Base-by-base conservation (phyloP, 1,139 yeast genomes). In the Candida sp. region DNA sequence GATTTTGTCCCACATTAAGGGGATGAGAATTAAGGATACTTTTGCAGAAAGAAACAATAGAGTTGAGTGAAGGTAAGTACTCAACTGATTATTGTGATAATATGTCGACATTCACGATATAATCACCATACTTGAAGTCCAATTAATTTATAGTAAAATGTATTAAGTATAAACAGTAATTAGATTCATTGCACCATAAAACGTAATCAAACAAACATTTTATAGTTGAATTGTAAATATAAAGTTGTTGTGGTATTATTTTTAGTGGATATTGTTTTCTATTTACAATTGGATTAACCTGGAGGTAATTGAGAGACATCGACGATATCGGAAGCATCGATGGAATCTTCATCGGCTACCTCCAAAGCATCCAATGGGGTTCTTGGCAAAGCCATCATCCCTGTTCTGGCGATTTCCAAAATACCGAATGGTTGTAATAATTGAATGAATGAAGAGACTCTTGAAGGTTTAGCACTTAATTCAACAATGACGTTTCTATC, bases 371-470 rank as follows among this genome's bases (percentile, higher is more conserved):
- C 84, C 57, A 89, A 72, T 40, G 97, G 97, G 41, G 98, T 89
- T 77, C 98, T 84, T 60, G 98, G 96, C 59, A 93, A 77, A 7
- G 98, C 99, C 90, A 93, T 89, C 96, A 91, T 89, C 69, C 99
- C 99, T 22, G 96, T 86, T 70, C 99, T 82, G 40, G 98, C 97
- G 56, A 93, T 86, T 70, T 93, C 99, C 63, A 93, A 77, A 47
- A 93, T 84, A 57, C 99, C 99, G 62, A 93, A 93, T 41, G 99
- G 99, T 62, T 89, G 95, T 60, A 91, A 77, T 60, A 93, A 80
- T 52, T 87, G 88, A 62, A 93, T 80, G 66, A 90, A 90, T 35
- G 95, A 83, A 38, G 93, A 75, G 50, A 93, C 79, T 66, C 97
- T 82, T 43, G 88, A 81, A 33, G 98, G 98, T 66, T 93, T 91